Conservation (phyloP, 441 rosid genomes). For the Euphorbia schlechtendalii region DNA sequence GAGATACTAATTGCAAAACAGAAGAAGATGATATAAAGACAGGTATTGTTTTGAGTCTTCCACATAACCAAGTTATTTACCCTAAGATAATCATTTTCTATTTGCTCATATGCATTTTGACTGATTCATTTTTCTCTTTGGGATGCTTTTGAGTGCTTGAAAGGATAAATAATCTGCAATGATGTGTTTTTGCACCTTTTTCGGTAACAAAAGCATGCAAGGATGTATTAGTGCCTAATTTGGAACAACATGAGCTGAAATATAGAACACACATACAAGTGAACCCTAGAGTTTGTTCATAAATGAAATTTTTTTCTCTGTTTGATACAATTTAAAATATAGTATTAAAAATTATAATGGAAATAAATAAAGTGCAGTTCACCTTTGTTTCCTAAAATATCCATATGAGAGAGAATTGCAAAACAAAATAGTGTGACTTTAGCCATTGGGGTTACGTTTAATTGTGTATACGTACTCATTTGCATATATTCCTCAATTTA, state of each 20-base stretch:
- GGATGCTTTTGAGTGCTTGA: not conserved
- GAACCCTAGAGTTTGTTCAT: not conserved
- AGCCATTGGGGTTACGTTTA: too few species aligned
- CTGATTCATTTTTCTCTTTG: not conserved
- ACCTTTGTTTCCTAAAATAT: not conserved
- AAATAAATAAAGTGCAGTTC: not conserved
- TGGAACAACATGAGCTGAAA: not conserved
- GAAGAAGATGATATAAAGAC: conserved; percentile 36
- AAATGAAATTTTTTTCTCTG: not conserved
- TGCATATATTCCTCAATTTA: not conserved
- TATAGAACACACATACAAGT: not conserved
- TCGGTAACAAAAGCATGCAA: not conserved
- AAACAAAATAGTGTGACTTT: too few species aligned
- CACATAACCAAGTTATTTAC: conserved; percentile 4
- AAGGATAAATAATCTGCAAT: not conserved
- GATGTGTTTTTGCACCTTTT: not conserved
- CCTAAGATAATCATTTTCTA: not conserved
- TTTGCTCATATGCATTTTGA: not conserved
- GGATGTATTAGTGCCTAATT: not conserved
- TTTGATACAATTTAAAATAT: not conserved
- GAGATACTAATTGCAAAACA: conserved; percentile 23
- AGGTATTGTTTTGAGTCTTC: conserved; percentile 39
- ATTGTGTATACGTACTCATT: too few species aligned
- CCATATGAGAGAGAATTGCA: not conserved
- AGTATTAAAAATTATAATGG: not conserved